Base-by-base conservation (phyloP, 331 rosid genomes). In the Telfairia occidentalis region DNA sequence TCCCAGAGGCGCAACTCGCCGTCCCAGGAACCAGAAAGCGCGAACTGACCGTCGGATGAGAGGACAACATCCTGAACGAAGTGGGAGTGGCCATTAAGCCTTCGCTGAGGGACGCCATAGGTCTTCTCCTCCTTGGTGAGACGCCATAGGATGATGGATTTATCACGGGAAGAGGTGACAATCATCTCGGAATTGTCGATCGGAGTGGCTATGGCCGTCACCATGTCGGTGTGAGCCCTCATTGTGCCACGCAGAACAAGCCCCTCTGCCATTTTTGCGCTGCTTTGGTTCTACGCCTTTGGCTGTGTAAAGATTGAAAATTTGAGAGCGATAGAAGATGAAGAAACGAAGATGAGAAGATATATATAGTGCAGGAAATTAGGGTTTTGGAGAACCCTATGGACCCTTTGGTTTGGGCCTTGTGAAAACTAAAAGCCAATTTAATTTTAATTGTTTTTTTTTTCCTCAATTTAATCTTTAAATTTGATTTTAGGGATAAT, bases 1-100 rank as follows among this genome's bases (percentile, higher is more conserved):
- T 95, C 99, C 99, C 99, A 95, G 6, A 95, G 94, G 28, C 99
- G 90, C 79, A 95, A 97, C 84, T 95, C 99, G 15, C 97, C 97
- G 80, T 95, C 99, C 99, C 97, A 95, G 18, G 99, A 90, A 3
- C 99, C 99, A 19, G 99, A 95, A 3, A 95, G 97, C 0, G 99
- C 99, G 73, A 95, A 95, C 86, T 95, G 99, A 16, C 97, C 96
- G 54, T 95, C 99, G 57, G 99, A 95, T 0, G 99, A 95, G 28
- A 95, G 97, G 5, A 95, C 99, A 0, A 95, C 99, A 15, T 95
- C 99, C 50, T 95, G 77, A 1, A 95, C 97, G 48, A 95, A 95
- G 84, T 92, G 97, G 0, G 96, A 89, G 75, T 95, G 99, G 0
- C 99, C 99, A 0, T 89, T 89, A 0, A 95, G 93, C 64, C 99